phyloP scores from a whole-genome alignment of 805 yeast species.

The Schwanniomyces pseudopolymorphus region DNA sequence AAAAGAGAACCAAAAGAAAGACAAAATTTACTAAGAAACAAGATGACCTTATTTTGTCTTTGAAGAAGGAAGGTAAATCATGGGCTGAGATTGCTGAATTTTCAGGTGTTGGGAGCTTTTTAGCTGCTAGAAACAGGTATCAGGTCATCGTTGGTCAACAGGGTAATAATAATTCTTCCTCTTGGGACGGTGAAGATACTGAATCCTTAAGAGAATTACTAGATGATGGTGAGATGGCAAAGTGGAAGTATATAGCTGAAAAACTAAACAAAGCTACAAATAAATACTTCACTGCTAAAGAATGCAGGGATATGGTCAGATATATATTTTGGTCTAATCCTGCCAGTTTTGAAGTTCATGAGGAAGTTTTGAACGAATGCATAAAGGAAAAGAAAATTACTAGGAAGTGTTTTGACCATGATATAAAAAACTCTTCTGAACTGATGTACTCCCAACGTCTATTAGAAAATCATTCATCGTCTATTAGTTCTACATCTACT shows the following conservation, averaged over 20 bases:
- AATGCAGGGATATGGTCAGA: conserved; percentile 55
- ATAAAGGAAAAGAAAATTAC: conserved; percentile 35
- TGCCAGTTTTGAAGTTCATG: conserved; percentile 54
- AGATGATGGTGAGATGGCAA: conserved; percentile 70
- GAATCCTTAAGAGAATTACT: conserved; percentile 48
- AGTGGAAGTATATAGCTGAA: conserved; percentile 63
- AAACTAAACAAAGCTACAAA: conserved; percentile 59
- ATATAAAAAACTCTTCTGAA: conserved; percentile 6
- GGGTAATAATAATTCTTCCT: conserved; percentile 64
- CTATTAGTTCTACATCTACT: background rate
- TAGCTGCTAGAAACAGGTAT: conserved; percentile 76
- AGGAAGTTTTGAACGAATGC: conserved; percentile 42
- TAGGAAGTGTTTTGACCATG: conserved; percentile 27
- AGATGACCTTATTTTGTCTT: conserved; percentile 59
- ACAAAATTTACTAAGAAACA: conserved; percentile 72
- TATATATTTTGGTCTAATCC: conserved; percentile 58
- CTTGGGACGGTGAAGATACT: conserved; percentile 61
- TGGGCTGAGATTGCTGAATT: conserved; percentile 75
- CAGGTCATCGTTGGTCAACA: conserved; percentile 83
- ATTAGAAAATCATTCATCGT: conserved; percentile 4
- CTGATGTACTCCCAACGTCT: conserved; percentile 9
- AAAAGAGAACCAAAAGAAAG: conserved; percentile 55
- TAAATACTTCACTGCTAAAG: conserved; percentile 49
- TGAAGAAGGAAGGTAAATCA: conserved; percentile 61
- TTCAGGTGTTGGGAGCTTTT: conserved; percentile 60